Conservation (phyloP, 306 rosid species). For the Cucumis cinereus region DNA sequence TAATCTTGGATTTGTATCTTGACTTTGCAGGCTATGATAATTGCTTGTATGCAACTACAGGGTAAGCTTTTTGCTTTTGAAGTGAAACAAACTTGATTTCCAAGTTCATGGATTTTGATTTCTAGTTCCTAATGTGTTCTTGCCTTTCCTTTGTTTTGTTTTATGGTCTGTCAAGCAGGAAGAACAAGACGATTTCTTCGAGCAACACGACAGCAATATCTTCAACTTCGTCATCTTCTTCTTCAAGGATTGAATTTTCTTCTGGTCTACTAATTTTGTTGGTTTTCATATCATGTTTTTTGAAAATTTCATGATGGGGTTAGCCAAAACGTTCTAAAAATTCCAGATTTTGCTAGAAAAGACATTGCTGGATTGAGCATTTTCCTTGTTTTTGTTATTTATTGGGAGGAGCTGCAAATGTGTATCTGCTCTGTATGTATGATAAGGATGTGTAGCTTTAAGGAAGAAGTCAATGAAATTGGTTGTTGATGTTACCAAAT, state of each 20-base stretch:
- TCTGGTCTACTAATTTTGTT: conserved; percentile 21
- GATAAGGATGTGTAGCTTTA: conserved; percentile 1
- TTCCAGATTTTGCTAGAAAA: conserved; percentile 20
- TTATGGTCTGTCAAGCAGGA: conserved; percentile 25
- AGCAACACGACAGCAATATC: conserved; percentile 62
- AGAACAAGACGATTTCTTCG: conserved; percentile 41
- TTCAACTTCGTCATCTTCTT: conserved; percentile 52
- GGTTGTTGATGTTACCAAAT: background rate
- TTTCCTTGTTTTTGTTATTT: conserved; percentile 10
- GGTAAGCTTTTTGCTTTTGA: conserved; percentile 36
- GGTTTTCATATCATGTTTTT: conserved; percentile 12
- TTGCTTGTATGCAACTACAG: conserved; percentile 63
- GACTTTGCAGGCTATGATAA: conserved; percentile 64
- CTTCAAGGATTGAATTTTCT: conserved; percentile 14
- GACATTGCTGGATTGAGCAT: conserved; percentile 5
- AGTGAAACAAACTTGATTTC: background rate
- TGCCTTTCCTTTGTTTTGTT: background rate
- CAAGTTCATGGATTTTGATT: background rate
- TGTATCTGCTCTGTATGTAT: conserved; percentile 29
- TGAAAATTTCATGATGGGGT: conserved; percentile 21
- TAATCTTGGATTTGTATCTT: conserved; percentile 9
- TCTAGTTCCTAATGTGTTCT: background rate
- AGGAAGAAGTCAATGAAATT: background rate
- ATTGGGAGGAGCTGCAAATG: conserved; percentile 7
- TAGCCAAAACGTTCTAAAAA: conserved; percentile 10